Base-by-base conservation (phyloP, 495 filamentous ascomycete species). In the Penicillium turbatum region DNA sequence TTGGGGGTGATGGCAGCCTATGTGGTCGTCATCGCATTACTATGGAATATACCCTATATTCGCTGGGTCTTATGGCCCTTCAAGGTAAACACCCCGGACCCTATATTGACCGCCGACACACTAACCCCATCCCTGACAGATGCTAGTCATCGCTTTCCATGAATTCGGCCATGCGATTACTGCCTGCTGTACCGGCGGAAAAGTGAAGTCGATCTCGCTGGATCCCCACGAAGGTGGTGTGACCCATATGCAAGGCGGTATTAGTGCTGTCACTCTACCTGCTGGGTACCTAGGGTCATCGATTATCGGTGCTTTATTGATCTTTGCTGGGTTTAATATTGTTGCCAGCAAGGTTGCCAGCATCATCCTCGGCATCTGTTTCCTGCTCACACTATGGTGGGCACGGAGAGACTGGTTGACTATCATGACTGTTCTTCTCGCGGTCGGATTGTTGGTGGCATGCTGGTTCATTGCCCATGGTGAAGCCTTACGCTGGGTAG, bases 111-210 rank as follows among this genome's bases (percentile, higher is more conserved):
- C 17, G 9, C 26, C 19, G 4, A n/a, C 31, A 56, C 21, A 38
- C 48, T 52, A 40, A 40, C 12, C 35, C 27, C 21, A 24, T 2
- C 4, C 21, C 2, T n/a, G 29, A 38, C 54, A 85, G 84, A 91
- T 91, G 87, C 79, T 91, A 31, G 86, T 90, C 10, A 91, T 91
- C 46, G 87, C 87, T 29, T 91, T 90, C 70, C 87, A 91, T 74
- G 87, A 91, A 66, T 91, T 90, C 67, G 80, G 84, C 29, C 87
- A 91, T 72, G 87, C 87, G 39, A 83, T 86, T 56, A 83, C 84
- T 5, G 84, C 86, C 36, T 78, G 82, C 56, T 82, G 84, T 41
- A 91, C 87, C 0, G 87, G 87, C 38, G 87, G 87, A 6, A 72
- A 72, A 40, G 87, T 91, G 27, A 80, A 88, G 51, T 85, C 82